Percentiles rank a stretch among this genome's conserved stretches.
These are phyloP conservation scores for Pseudonectria foliicola DNA, from an alignment of 2,329 filamentous ascomycete species.

Conservation along the genomic window DNA sequence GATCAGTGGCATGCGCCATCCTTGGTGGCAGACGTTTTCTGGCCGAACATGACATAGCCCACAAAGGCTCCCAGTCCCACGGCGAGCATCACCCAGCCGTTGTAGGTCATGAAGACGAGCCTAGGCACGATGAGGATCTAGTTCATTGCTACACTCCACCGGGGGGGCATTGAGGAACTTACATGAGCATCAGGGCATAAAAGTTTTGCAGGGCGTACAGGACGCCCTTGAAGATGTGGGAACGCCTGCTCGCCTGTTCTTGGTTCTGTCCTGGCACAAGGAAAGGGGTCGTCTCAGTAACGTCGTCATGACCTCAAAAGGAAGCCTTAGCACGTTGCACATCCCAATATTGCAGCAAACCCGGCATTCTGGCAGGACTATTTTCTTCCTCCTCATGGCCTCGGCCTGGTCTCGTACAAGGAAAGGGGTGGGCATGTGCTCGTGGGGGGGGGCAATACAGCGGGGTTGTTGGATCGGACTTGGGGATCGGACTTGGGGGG, in stretches of 20 bases:
- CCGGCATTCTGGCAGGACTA: slow-evolving; percentile 6
- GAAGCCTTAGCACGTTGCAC: slow-evolving; percentile 26
- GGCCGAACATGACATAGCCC: slow-evolving; percentile 78
- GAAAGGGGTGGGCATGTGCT: slow-evolving; percentile 3
- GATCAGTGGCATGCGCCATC: slow-evolving; percentile 82
- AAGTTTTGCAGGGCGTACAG: slow-evolving; percentile 93
- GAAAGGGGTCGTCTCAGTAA: slow-evolving; percentile 58
- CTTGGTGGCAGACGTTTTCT: slow-evolving; percentile 64
- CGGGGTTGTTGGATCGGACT: slow-evolving; percentile 1
- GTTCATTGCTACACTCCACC: background rate
- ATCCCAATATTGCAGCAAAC: slow-evolving; percentile 5
- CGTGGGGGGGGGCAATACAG: slow-evolving; percentile 1
- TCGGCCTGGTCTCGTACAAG: slow-evolving; percentile 3
- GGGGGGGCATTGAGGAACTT: slow-evolving; percentile 31
- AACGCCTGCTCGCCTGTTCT: slow-evolving; percentile 54
- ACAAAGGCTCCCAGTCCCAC: slow-evolving; percentile 84
- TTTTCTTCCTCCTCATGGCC: slow-evolving; percentile 9
- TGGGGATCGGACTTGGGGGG: slow-evolving; percentile 1
- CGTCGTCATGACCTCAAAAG: slow-evolving; percentile 28
- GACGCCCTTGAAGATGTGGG: slow-evolving; percentile 70
- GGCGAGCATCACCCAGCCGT: slow-evolving; percentile 93
- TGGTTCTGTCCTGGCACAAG: slow-evolving; percentile 67
- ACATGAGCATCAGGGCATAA: slow-evolving; percentile 99
- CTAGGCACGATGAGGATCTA: slow-evolving; percentile 37
- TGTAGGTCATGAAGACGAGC: slow-evolving; percentile 99